Base-by-base conservation (phyloP, 768 basidiomycete species). In the Piloderma croceum region DNA sequence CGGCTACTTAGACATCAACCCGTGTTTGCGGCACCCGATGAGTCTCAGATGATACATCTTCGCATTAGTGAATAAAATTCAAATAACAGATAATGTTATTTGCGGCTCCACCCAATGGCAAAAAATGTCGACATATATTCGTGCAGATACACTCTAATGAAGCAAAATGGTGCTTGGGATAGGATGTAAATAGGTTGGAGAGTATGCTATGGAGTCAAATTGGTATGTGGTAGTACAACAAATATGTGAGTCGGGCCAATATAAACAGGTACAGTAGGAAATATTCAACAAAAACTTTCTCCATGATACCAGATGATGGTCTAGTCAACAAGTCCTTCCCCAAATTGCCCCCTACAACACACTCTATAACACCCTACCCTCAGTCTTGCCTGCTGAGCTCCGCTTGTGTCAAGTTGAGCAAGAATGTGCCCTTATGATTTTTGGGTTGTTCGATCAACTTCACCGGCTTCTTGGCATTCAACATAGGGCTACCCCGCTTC, bases 391-490 rank as follows among this genome's bases (percentile, higher is more conserved):
- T 70, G 60, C 84, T 75, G 58, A 91, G 73, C 59, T 91, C 88
- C 6, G 77, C 86, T 58, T 88, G 88, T 0, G 88, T 89, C 42
- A 91, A 71, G 61, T 90, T 74, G 38, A 91, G 77, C 45, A 83
- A 68, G 51, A 89, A 90, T 27, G 75, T 77, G 35, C 70, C 68
- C 58, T 76, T 73, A 61, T 77, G 77, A 57, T 83, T 79, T 53
- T 78, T 71, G 20, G 89, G 85, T 7, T 85, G 83, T 57, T 87
- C 74, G 43, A 91, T 89, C 55, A 90, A 69, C 55, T 90, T 90
- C 13, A 79, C 69, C 5, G 80, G 66, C 41, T 76, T 74, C 36
- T 67, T 69, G 41, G 53, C 61, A 40, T 53, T 58, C 5, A 56
- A 45, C 24, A 45, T 41, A n/a, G 54, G 38, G 22, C 45, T 51